Percentiles rank a stretch among this genome's conserved stretches.
These are phyloP conservation scores for Gentiana macrophylla DNA, from an alignment of 257 asterid species.

Conservation along the genomic window DNA sequence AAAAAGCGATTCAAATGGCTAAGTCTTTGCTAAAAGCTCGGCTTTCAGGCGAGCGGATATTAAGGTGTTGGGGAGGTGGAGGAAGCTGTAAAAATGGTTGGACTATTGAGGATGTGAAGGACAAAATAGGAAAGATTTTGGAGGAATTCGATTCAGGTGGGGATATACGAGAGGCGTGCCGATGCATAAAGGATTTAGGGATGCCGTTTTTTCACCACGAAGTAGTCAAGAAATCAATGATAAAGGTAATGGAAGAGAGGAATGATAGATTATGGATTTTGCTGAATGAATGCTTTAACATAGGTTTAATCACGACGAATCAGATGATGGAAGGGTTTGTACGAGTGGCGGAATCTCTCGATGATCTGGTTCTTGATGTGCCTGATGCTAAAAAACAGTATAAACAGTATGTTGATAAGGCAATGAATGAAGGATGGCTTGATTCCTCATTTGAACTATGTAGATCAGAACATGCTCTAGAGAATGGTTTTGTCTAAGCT, in stretches of 20 bases:
- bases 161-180: conserved; percentile 67
- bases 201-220: conserved; percentile 97
- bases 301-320: conserved; percentile 63
- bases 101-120: conserved; percentile 79
- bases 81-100: conserved; percentile 57
- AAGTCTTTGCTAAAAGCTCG: conserved; percentile 64
- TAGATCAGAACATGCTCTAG: conserved; percentile 22
- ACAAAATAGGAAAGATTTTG: conserved; percentile 53
- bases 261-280: conserved; percentile 60
- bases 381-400: conserved; percentile 77
- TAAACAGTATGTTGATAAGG: conserved; percentile 32
- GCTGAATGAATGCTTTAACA: conserved; percentile 53
- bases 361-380: conserved; percentile 85
- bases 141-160: conserved; percentile 83
- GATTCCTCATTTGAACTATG: conserved; percentile 38
- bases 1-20: conserved; percentile 54
- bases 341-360: conserved; percentile 59
- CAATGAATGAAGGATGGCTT: conserved; percentile 65
- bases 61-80: conserved; percentile 92
- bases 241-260: conserved; percentile 63
- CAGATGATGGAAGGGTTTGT: conserved; percentile 79
- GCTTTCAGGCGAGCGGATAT: conserved; percentile 76
- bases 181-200: conserved; percentile 82
- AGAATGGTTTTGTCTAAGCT: conserved; percentile 26
- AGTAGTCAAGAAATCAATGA: conserved; percentile 69